phyloP scores from a whole-genome alignment of 1,139 yeast genomes.

The Diutina catenulata region DNA sequence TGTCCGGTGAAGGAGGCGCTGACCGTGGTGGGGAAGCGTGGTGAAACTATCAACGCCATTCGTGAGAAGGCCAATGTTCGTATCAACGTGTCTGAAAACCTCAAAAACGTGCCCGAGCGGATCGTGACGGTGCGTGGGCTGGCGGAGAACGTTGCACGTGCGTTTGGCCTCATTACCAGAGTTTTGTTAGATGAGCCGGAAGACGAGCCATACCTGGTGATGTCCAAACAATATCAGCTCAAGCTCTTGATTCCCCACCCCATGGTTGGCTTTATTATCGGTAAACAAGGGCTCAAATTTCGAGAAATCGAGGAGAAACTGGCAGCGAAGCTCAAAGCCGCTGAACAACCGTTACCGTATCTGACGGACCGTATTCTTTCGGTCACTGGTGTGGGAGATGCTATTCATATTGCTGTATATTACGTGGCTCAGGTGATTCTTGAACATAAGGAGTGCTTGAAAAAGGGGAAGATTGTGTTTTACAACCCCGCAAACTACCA shows the following conservation, averaged over 20 bases:
- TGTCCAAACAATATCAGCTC: slow-evolving; percentile 44
- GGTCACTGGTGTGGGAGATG: slow-evolving; percentile 75
- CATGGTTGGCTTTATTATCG: slow-evolving; percentile 73
- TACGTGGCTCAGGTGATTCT: slow-evolving; percentile 58
- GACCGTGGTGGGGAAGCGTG: slow-evolving; percentile 65
- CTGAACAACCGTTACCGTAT: slow-evolving; percentile 61
- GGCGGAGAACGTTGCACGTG: slow-evolving; percentile 72
- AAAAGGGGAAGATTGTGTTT: slow-evolving; percentile 40
- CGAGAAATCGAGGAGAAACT: slow-evolving; percentile 77
- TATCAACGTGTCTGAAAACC: slow-evolving; percentile 68
- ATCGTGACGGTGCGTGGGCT: slow-evolving; percentile 68
- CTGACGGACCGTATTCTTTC: slow-evolving; percentile 72
- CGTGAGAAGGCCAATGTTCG: slow-evolving; percentile 57
- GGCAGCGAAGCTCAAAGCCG: slow-evolving; percentile 70
- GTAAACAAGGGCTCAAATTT: slow-evolving; percentile 64
- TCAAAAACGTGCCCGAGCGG: slow-evolving; percentile 65
- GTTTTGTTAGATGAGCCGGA: slow-evolving; percentile 59
- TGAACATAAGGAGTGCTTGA: slow-evolving; percentile 45
- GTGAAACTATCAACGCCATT: slow-evolving; percentile 56
- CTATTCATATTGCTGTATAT: slow-evolving; percentile 74
- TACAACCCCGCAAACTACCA: slow-evolving; percentile 54
- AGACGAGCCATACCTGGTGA: slow-evolving; percentile 46
- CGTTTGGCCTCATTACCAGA: slow-evolving; percentile 66
- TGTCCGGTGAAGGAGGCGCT: slow-evolving; percentile 75
- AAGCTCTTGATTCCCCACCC: slow-evolving; percentile 69